Conservation (phyloP, 805 yeast genomes). For the Cyberlindnera mississippiensis region DNA sequence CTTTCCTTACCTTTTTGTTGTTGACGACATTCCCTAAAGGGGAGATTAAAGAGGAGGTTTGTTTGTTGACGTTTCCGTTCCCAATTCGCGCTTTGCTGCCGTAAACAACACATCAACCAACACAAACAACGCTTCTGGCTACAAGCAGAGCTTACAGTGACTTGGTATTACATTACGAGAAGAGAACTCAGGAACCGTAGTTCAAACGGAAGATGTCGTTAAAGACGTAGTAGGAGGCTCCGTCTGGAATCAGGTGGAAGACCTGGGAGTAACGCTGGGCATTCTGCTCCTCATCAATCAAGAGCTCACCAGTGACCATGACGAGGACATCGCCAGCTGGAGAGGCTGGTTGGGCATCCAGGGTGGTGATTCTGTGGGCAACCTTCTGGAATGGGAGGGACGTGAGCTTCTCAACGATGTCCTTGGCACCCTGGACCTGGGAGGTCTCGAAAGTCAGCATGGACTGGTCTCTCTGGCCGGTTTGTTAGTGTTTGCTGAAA, state of each 20-base stretch:
- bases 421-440: slow-evolving; percentile 92
- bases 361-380: slow-evolving; percentile 86
- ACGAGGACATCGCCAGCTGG: slow-evolving; percentile 90
- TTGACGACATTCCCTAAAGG: no score
- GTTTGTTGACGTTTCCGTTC: slow-evolving; percentile 2
- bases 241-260: slow-evolving; percentile 94
- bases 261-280: slow-evolving; percentile 97
- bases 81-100: background rate
- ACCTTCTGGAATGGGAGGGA: slow-evolving; percentile 91
- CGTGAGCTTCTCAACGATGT: slow-evolving; percentile 86
- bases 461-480: slow-evolving; percentile 79
- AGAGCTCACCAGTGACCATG: slow-evolving; percentile 94
- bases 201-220: slow-evolving; percentile 96
- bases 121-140: no score
- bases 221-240: slow-evolving; percentile 85
- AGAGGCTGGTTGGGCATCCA: slow-evolving; percentile 97
- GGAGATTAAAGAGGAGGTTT: background rate
- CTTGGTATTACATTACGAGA: no score
- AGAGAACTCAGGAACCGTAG: slow-evolving; percentile 52
- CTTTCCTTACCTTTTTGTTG: no score
- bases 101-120: no score
- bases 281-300: slow-evolving; percentile 89
- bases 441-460: slow-evolving; percentile 96
- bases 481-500: background rate
- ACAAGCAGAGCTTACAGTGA: no score